phyloP scores from a whole-genome alignment of 2,329 filamentous ascomycete genomes.

The Fusarium miscanthi region DNA sequence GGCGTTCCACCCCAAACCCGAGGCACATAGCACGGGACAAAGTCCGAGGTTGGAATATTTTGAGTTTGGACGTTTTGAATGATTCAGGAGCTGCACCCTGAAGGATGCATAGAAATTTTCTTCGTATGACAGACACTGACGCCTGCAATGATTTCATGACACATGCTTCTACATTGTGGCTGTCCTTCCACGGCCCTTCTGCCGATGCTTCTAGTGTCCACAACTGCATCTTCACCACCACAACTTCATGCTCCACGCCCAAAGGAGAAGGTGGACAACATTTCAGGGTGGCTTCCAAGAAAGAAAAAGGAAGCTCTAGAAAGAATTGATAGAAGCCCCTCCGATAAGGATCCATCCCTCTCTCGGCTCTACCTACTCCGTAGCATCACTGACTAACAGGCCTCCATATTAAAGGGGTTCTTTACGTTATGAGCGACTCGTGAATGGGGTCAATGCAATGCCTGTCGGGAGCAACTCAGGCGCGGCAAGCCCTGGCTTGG shows the following conservation, averaged over 20 bases:
- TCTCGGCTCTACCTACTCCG: slow-evolving; percentile 17
- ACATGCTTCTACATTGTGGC: slow-evolving; percentile 8
- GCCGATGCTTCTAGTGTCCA: slow-evolving; percentile 29
- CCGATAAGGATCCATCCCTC: slow-evolving; percentile 12
- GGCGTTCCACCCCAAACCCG: slow-evolving; percentile 10
- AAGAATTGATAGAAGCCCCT: slow-evolving; percentile 22
- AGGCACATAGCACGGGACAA: slow-evolving; percentile 4
- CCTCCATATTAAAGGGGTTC: slow-evolving; percentile 25
- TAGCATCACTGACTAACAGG: background rate
- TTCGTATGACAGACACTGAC: background rate
- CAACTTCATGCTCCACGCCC: slow-evolving; percentile 4
- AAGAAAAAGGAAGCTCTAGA: slow-evolving; percentile 36
- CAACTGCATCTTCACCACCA: slow-evolving; percentile 3
- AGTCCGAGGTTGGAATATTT: slow-evolving; percentile 12
- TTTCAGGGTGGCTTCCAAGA: slow-evolving; percentile 10
- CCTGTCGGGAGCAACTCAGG: slow-evolving; percentile 4
- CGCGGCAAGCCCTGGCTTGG: slow-evolving; percentile 19
- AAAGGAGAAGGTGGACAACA: slow-evolving; percentile 37
- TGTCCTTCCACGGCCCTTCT: slow-evolving; percentile 31
- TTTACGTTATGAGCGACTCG: slow-evolving; percentile 27
- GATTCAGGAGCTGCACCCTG: slow-evolving; percentile 15
- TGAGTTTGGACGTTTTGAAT: background rate
- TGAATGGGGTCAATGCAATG: slow-evolving; percentile 10
- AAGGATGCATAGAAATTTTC: slow-evolving; percentile 4
- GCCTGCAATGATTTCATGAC: slow-evolving; percentile 19